Evolutionary conservation across 2,329 filamentous ascomycete genomes (phyloP), one percentile per base, ranked within the genome.

Genomic region (Acrodontium crateriforme): DNA sequence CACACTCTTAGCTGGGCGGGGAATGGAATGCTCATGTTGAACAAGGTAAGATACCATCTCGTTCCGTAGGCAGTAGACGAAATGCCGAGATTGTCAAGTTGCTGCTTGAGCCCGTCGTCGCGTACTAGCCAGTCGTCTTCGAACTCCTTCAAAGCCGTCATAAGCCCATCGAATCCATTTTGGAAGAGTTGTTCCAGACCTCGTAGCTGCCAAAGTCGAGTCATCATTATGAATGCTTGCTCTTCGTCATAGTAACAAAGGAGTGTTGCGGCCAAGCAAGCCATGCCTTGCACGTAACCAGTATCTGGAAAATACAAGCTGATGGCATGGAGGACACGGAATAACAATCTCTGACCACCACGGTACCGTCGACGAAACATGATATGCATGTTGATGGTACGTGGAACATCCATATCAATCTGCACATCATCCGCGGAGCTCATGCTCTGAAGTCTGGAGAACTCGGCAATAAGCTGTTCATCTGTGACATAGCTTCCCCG

Each of bases 281-380:
- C 89, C 89, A 98, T 98, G 29, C 89, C 89, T 55, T 98, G 89
- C 1, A 95, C 89, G 52, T 98, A 98, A 16, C 89, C 89, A 5
- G 81, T 89, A 14, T 80, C 77, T 0, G 83, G 81, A 39, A 87
- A 87, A 52, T 94, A 91, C 8, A 98, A 68, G 11, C 84, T 87
- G 50, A 95, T 71, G 24, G 82, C 79, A 50, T 95, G 89, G 16
- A 98, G 66, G 3, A 95, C 84, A 27, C 89, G 74, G 56, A 98
- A 98, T 2, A 98, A 63, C 9, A 95, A 62, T 23, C 89, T 72
- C 54, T 98, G 87, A 12, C 87, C 89, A 35, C 89, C 89, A 14
- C 83, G 73, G 56, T 98, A 98, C 27, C 89, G 71, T 38, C 74
- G 70, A 24, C 89, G 74, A 51, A 98, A 98, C 87, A 98, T 94